Evolutionary conservation across 2,329 filamentous ascomycete species (phyloP).

Genomic region (Trichophyton mentagrophytes): DNA sequence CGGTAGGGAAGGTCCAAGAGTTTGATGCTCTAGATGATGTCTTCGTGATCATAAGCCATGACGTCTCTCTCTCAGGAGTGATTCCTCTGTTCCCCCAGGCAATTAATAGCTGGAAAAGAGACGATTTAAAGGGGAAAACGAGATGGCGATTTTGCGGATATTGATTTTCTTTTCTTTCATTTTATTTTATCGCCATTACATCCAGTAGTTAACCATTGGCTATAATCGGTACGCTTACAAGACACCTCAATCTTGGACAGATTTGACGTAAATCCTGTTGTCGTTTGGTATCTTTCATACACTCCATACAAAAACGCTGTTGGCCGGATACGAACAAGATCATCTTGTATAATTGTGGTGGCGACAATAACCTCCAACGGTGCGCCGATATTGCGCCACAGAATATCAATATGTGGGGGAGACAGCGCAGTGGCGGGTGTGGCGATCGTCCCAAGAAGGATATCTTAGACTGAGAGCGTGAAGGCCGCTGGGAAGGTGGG

Average conservation of each 20-base stretch:
- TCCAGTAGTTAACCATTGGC: neutral
- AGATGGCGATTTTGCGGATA: neutral
- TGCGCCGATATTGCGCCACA: neutral
- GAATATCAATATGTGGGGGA: neutral
- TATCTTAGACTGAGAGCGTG: neutral
- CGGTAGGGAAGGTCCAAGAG: neutral
- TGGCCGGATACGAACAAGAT: neutral
- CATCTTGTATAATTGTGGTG: neutral
- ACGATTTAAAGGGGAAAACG: neutral
- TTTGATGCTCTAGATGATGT: neutral
- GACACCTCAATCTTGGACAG: neutral
- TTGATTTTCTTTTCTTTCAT: neutral
- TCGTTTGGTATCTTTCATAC: neutral
- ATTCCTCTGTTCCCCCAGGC: neutral
- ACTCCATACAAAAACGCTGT: neutral
- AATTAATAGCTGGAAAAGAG: neutral
- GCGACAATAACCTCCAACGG: neutral
- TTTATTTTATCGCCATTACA: neutral
- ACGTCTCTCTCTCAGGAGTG: neutral
- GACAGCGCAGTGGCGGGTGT: constrained; percentile 1
- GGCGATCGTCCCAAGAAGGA: neutral
- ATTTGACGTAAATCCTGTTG: neutral
- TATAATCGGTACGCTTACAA: neutral
- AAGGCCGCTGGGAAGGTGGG: neutral
- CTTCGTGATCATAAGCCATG: neutral